Percentiles rank a stretch among this genome's conserved stretches.
Evolutionary conservation across 768 basidiomycete genomes (phyloP).

Genomic region (Steccherinum ochraceum): DNA sequence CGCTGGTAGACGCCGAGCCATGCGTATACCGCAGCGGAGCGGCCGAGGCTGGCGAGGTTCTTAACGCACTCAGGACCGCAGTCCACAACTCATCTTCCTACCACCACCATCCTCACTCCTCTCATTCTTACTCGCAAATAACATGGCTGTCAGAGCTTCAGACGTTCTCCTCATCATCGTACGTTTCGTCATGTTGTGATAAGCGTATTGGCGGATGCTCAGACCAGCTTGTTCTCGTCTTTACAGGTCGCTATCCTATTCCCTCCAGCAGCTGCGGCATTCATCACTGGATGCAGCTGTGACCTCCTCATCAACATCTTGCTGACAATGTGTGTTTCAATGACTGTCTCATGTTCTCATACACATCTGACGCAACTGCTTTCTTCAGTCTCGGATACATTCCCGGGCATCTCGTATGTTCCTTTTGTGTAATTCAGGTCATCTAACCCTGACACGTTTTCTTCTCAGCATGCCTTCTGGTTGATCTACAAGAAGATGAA

Average conservation of each 20-base stretch:
- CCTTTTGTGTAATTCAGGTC: too few relatives aligned
- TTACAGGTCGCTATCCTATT: slow-evolving; percentile 70
- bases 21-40: too few relatives aligned
- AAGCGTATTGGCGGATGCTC: not conserved
- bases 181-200: slow-evolving; percentile 20
- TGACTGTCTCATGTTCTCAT: not conserved
- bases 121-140: too few relatives aligned
- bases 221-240: too few relatives aligned
- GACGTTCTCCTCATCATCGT: slow-evolving; percentile 79
- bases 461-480: slow-evolving; percentile 72
- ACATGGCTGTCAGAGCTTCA: slow-evolving; percentile 28
- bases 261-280: slow-evolving; percentile 73
- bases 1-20: too few relatives aligned
- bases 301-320: slow-evolving; percentile 82
- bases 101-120: not conserved
- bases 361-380: not conserved
- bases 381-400: slow-evolving; percentile 63
- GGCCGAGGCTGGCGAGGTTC: too few relatives aligned
- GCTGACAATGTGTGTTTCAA: slow-evolving; percentile 60
- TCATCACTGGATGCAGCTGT: slow-evolving; percentile 78
- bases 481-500: slow-evolving; percentile 88
- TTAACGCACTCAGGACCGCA: too few relatives aligned
- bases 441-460: too few relatives aligned
- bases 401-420: slow-evolving; percentile 50
- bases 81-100: not conserved